phyloP scores from a whole-genome alignment of 148 eudicot genomes.

The Silene latifolia region DNA sequence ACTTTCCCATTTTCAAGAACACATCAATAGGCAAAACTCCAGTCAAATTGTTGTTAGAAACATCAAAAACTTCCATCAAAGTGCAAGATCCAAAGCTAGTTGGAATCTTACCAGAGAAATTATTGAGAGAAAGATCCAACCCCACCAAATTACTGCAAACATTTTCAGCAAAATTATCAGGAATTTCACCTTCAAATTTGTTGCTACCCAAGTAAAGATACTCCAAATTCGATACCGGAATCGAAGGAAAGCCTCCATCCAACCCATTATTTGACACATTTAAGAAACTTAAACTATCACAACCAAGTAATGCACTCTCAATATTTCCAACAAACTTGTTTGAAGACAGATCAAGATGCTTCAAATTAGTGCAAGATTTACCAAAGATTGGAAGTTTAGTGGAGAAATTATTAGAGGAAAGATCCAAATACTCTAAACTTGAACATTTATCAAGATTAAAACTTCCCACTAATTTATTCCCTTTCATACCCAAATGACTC shows the following conservation, averaged over 20 bases:
- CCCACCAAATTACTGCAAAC: constrained; percentile 49
- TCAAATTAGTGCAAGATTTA: constrained; percentile 32
- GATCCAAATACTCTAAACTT: constrained; percentile 50
- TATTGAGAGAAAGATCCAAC: constrained; percentile 64
- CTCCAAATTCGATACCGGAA: constrained; percentile 36
- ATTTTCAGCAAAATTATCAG: constrained; percentile 35
- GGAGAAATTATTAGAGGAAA: constrained; percentile 65
- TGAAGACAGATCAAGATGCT: constrained; percentile 61
- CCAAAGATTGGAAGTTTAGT: constrained; percentile 37
- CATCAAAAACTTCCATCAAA: constrained; percentile 41
- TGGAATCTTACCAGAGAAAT: constrained; percentile 65
- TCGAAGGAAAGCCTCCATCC: constrained; percentile 38
- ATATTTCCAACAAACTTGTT: constrained; percentile 54
- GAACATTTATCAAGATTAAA: constrained; percentile 40
- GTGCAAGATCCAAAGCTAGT: constrained; percentile 55
- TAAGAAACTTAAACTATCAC: constrained; percentile 37
- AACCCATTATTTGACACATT: constrained; percentile 51
- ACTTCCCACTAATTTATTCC: constrained; percentile 51
- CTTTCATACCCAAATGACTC: constrained; percentile 40
- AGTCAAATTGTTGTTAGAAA: constrained; percentile 65
- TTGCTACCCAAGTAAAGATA: constrained; percentile 45
- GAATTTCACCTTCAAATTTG: constrained; percentile 40
- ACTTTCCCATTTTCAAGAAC: constrained; percentile 44
- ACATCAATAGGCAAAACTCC: constrained; percentile 66
- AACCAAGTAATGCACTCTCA: constrained; percentile 27